Evolutionary conservation across 225 moss, liverwort and hornwort genomes (phyloP).

Genomic region (Climacium dendroides): DNA sequence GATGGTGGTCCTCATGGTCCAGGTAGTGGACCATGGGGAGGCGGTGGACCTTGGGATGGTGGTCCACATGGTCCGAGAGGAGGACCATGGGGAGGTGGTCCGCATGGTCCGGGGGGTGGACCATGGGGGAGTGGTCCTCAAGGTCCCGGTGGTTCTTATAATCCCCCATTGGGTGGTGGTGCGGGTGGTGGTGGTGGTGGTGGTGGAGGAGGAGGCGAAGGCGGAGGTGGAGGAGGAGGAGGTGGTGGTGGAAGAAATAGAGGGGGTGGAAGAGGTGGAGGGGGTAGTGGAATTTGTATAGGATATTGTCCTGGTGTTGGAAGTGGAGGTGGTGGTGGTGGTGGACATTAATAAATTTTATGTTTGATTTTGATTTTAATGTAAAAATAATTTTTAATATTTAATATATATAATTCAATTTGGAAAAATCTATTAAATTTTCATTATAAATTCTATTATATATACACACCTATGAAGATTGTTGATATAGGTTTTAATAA

Average conservation of each 20-base stretch:
- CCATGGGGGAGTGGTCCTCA: background rate
- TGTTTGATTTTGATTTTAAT: no score
- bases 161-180: background rate
- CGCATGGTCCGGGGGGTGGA: background rate
- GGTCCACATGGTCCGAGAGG: background rate
- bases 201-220: background rate
- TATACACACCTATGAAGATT: accelerated
- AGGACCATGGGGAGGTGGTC: background rate
- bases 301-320: background rate
- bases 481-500: background rate
- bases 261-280: background rate
- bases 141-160: background rate
- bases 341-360: background rate
- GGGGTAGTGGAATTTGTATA: background rate
- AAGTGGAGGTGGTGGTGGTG: background rate
- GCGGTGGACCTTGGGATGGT: background rate
- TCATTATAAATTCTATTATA: background rate
- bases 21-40: background rate
- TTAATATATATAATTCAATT: no score
- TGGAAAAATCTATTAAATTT: background rate
- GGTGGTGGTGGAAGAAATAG: background rate
- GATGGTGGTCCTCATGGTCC: background rate
- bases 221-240: accelerated
- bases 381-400: no score
- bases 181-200: background rate